Conservation (phyloP, 306 rosid genomes). For the Crotalaria pallida region DNA sequence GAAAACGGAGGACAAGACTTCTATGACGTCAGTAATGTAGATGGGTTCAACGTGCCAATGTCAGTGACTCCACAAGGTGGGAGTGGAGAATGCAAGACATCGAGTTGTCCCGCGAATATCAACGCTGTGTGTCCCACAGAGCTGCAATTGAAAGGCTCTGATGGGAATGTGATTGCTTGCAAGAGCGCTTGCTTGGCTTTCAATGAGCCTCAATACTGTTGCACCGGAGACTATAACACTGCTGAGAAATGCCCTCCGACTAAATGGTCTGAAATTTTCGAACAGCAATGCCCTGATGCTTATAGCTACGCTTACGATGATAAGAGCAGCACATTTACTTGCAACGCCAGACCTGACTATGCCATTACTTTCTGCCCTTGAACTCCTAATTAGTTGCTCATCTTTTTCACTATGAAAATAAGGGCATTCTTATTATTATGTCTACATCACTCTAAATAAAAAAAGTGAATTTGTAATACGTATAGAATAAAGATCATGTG, state of each 20-base stretch:
- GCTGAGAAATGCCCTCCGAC: conserved; percentile 43
- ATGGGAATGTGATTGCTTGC: conserved; percentile 47
- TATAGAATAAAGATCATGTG: not conserved
- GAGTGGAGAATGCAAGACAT: conserved; percentile 10
- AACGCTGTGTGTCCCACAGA: conserved; percentile 31
- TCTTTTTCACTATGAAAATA: no score
- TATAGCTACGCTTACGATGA: conserved; percentile 68
- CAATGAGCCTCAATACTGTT: conserved; percentile 41
- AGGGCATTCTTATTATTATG: no score
- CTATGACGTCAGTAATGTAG: conserved; percentile 63
- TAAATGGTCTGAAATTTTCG: conserved; percentile 30
- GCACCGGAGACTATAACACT: conserved; percentile 17
- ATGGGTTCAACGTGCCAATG: conserved; percentile 64
- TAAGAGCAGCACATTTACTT: conserved; percentile 41
- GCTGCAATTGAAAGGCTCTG: conserved; percentile 22
- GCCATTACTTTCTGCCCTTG: conserved; percentile 57
- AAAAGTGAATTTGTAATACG: no score
- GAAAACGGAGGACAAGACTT: conserved; percentile 43
- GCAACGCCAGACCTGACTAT: conserved; percentile 40
- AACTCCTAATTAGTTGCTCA: not conserved
- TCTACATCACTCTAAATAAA: no score
- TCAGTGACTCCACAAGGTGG: conserved; percentile 46
- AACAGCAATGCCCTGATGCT: conserved; percentile 58
- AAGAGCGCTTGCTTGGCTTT: conserved; percentile 66
- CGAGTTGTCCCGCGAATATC: conserved; percentile 30